A percentile compares a stretch with the other conserved stretches of the same genome.
Conservation (phyloP, 139 green algal species). For the Bryopsis sp. region DNA sequence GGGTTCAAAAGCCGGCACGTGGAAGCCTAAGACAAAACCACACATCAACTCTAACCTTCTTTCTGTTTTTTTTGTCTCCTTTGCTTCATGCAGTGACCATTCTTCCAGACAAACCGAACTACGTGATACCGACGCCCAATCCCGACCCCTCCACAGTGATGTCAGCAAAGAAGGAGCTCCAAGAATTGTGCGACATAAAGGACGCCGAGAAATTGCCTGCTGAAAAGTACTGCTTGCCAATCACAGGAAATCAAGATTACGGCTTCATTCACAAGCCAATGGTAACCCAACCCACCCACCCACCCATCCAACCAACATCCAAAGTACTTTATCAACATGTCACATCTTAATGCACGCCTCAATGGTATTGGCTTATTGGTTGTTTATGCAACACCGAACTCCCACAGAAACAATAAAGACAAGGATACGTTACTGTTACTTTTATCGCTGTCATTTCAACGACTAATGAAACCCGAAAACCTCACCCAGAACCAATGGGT, state of each 20-base stretch:
- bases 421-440: neutral
- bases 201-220: conserved; percentile 35
- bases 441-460: neutral
- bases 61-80: no score
- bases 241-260: conserved; percentile 49
- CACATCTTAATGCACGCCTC: neutral
- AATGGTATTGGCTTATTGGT: neutral
- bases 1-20: no score
- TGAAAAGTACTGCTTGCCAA: conserved; percentile 35
- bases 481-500: neutral
- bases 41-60: no score
- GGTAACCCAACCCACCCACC: neutral
- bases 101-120: conserved; percentile 54
- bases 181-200: conserved; percentile 24
- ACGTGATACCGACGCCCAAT: conserved; percentile 30
- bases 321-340: conserved; percentile 3
- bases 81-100: conserved; percentile 38
- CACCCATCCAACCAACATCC: neutral
- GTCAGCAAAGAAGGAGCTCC: conserved; percentile 20
- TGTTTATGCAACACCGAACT: neutral
- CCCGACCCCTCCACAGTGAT: conserved; percentile 23
- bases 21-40: no score
- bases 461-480: neutral
- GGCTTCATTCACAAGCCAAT: conserved; percentile 37
- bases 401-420: neutral